Evolutionary conservation across 2,329 filamentous ascomycete species (phyloP).

Genomic region (Alternaria sp.): DNA sequence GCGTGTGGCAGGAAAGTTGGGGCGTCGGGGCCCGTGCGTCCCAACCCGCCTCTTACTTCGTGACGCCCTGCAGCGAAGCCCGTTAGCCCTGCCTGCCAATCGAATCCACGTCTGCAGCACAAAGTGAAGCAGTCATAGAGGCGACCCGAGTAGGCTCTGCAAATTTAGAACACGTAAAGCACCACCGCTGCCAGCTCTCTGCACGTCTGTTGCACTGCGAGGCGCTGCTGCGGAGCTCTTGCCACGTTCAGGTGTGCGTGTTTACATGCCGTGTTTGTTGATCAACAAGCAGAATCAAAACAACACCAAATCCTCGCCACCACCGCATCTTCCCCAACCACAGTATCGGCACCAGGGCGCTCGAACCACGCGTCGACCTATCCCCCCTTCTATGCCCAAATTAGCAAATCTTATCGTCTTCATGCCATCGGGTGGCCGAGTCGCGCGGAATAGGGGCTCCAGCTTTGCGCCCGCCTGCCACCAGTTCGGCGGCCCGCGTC

Average conservation of each 20-base stretch:
- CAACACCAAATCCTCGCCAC: constrained; percentile 9
- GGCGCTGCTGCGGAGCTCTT: constrained; percentile 8
- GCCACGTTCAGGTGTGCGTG: not conserved
- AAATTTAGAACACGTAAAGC: not conserved
- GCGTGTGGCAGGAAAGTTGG: constrained; percentile 14
- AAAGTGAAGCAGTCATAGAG: constrained; percentile 22
- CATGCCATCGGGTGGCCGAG: constrained; percentile 19
- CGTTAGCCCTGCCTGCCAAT: constrained; percentile 28
- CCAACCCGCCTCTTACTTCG: constrained; percentile 8
- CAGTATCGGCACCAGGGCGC: constrained; percentile 13
- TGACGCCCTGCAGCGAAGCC: constrained; percentile 19
- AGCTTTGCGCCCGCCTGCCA: constrained; percentile 18
- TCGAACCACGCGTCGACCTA: constrained; percentile 10
- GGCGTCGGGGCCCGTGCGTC: constrained; percentile 8
- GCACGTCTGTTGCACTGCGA: constrained; percentile 7
- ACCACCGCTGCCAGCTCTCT: not conserved
- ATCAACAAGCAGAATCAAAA: constrained; percentile 13
- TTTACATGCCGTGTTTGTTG: constrained; percentile 11
- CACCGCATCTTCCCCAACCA: constrained; percentile 11
- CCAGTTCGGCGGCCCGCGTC: constrained; percentile 23
- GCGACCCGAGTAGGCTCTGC: not conserved
- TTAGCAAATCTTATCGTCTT: constrained; percentile 28
- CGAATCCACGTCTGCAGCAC: constrained; percentile 10
- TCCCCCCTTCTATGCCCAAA: constrained; percentile 18
- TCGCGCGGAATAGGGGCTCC: constrained; percentile 20